phyloP scores from a whole-genome alignment of 495 filamentous ascomycete species.

The Opeltia flavorubescens region DNA sequence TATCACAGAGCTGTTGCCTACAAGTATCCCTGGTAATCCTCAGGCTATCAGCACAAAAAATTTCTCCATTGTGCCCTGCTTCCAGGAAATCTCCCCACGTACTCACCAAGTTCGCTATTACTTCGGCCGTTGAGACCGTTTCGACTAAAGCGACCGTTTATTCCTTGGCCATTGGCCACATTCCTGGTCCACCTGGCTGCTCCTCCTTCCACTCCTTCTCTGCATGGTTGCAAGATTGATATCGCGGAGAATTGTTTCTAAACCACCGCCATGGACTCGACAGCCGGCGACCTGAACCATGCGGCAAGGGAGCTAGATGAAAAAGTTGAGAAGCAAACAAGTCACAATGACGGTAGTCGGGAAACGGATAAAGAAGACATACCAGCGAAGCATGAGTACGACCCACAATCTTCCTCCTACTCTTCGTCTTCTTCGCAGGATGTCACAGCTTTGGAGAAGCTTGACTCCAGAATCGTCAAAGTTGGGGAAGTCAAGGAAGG shows the following conservation, averaged over 20 bases:
- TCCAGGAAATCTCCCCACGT: no score
- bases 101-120: no score
- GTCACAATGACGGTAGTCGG: not conserved
- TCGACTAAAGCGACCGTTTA: no score
- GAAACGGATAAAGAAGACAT: not conserved
- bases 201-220: not conserved
- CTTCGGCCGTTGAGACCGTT: no score
- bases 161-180: no score
- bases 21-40: no score
- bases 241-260: not conserved
- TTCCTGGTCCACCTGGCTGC: no score
- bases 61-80: no score
- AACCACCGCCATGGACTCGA: conserved; percentile 12
- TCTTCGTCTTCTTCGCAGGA: conserved; percentile 14
- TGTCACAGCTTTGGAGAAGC: conserved; percentile 6
- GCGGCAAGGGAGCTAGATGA: conserved; percentile 9
- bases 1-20: no score
- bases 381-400: conserved; percentile 10
- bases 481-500: conserved; percentile 12
- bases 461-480: conserved; percentile 15
- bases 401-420: conserved; percentile 7
- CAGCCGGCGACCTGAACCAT: conserved; percentile 12
- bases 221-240: not conserved
- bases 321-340: conserved; percentile 8
- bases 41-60: no score